A percentile compares a stretch with the other conserved stretches of the same genome.
Evolutionary conservation across 345 rosid species (phyloP).

Genomic region (Gossypium arboreum): DNA sequence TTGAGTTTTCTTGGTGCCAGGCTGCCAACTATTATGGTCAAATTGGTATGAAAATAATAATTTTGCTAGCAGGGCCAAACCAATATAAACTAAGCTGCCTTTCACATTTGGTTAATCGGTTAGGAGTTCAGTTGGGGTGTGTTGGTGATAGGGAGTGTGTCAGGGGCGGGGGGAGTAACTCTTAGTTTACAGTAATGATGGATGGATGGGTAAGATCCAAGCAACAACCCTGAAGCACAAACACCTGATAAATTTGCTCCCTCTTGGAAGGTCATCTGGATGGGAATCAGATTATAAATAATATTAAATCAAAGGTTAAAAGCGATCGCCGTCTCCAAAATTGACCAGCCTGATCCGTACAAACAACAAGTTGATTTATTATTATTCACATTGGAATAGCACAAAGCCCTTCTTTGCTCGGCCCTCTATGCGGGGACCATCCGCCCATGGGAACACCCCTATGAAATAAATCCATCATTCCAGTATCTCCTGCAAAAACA

Average conservation of each 20-base stretch:
- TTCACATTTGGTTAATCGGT: background rate
- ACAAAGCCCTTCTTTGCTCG: slow-evolving; percentile 9
- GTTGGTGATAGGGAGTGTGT: background rate
- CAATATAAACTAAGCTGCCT: background rate
- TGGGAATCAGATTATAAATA: slow-evolving; percentile 18
- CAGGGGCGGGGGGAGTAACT: background rate
- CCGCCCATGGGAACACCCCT: slow-evolving; percentile 17
- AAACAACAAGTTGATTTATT: background rate
- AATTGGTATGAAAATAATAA: background rate
- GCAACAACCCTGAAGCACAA: slow-evolving; percentile 22
- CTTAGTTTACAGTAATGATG: slow-evolving; percentile 14
- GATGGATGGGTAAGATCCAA: slow-evolving; percentile 21
- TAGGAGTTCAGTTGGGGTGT: background rate
- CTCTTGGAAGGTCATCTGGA: slow-evolving; percentile 26
- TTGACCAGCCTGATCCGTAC: slow-evolving; percentile 8
- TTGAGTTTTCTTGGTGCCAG: slow-evolving; percentile 1
- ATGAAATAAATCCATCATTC: background rate
- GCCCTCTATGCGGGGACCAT: slow-evolving; percentile 40
- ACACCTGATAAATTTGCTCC: slow-evolving; percentile 33
- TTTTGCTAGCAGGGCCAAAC: background rate
- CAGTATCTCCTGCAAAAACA: slow-evolving; percentile 5
- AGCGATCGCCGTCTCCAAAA: background rate
- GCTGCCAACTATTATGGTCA: background rate
- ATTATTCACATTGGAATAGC: slow-evolving; percentile 13
- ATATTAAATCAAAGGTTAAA: slow-evolving; percentile 4